A percentile compares a stretch with the other conserved stretches of the same genome.
Evolutionary conservation across 1,284 basidiomycete genomes (phyloP).

Genomic region (Sporisorium iseilematis-ciliati): DNA sequence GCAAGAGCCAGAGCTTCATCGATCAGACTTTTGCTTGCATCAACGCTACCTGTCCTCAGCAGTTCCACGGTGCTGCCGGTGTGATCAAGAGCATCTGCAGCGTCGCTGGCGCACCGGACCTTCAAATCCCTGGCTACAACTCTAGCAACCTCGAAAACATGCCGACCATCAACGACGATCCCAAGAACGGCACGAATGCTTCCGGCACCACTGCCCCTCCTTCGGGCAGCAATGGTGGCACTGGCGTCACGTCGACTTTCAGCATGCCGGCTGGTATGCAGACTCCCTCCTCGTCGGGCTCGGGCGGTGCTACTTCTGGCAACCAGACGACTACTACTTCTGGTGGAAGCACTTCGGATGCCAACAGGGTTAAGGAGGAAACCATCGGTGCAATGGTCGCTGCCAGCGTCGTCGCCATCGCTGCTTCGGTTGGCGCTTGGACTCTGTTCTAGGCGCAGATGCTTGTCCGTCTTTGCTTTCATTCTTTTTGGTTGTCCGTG

Average conservation of each 20-base stretch:
- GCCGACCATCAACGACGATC: slow-evolving; percentile 34
- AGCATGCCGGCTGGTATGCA: slow-evolving; percentile 18
- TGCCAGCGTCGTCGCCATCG: slow-evolving; percentile 12
- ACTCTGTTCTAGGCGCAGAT: slow-evolving; percentile 17
- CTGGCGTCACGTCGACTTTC: slow-evolving; percentile 15
- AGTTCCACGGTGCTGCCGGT: slow-evolving; percentile 51
- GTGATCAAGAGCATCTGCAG: slow-evolving; percentile 46
- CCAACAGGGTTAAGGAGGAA: not conserved
- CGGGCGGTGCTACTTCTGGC: slow-evolving; percentile 3
- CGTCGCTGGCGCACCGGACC: slow-evolving; percentile 16
- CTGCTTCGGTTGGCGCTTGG: slow-evolving; percentile 23
- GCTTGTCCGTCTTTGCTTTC: not conserved
- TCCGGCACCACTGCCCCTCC: not conserved
- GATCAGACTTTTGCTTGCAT: slow-evolving; percentile 41
- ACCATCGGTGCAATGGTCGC: slow-evolving; percentile 4
- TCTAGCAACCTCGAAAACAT: slow-evolving; percentile 38
- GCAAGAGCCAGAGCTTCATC: slow-evolving; percentile 37
- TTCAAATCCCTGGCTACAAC: slow-evolving; percentile 40
- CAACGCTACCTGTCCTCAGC: slow-evolving; percentile 48
- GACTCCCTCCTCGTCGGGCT: slow-evolving; percentile 4
- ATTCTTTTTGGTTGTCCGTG: not conserved
- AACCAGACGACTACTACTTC: not conserved
- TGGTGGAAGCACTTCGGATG: not conserved
- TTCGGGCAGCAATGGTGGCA: slow-evolving; percentile 4
- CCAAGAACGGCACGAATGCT: slow-evolving; percentile 5